These are phyloP conservation scores for Prunus dulcis DNA, from an alignment of 306 rosid species.

Conservation along the genomic window DNA sequence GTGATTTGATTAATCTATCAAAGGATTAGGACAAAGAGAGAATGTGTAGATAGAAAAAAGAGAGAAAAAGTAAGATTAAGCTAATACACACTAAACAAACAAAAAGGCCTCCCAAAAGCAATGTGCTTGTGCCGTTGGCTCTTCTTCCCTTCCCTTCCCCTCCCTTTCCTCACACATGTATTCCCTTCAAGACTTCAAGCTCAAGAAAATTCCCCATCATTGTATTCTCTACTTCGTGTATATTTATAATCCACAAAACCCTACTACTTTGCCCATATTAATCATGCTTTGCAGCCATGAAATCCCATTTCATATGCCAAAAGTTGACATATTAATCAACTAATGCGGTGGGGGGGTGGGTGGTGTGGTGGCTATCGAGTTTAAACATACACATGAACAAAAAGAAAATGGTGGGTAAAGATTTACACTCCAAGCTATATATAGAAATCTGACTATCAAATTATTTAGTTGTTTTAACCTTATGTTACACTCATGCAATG, in stretches of 20 bases:
- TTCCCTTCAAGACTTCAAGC: slow-evolving; percentile 64
- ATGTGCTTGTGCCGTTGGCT: slow-evolving; percentile 28
- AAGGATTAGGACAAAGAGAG: slow-evolving; percentile 36
- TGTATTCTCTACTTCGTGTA: neutral
- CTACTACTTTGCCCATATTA: slow-evolving; percentile 20
- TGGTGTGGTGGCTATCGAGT: slow-evolving; percentile 11
- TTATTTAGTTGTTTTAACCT: too few relatives aligned
- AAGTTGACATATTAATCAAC: neutral
- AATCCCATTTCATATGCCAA: neutral
- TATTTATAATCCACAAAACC: neutral
- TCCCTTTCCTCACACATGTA: slow-evolving; percentile 24
- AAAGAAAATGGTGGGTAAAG: neutral
- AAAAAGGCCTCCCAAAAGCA: slow-evolving; percentile 28
- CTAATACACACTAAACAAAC: slow-evolving; percentile 31
- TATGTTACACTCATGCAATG: too few relatives aligned
- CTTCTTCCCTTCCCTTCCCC: slow-evolving; percentile 14
- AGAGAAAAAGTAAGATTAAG: slow-evolving; percentile 29
- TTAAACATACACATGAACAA: neutral
- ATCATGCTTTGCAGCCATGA: slow-evolving; percentile 10
- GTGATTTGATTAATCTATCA: slow-evolving; percentile 40
- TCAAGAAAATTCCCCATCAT: slow-evolving; percentile 46
- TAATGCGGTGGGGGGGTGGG: neutral
- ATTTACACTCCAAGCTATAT: neutral
- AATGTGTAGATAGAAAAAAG: slow-evolving; percentile 14
- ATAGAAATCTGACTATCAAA: too few relatives aligned